Evolutionary conservation across 2,329 filamentous ascomycete genomes (phyloP).

Genomic region (Ceratocystis alfenasii): DNA sequence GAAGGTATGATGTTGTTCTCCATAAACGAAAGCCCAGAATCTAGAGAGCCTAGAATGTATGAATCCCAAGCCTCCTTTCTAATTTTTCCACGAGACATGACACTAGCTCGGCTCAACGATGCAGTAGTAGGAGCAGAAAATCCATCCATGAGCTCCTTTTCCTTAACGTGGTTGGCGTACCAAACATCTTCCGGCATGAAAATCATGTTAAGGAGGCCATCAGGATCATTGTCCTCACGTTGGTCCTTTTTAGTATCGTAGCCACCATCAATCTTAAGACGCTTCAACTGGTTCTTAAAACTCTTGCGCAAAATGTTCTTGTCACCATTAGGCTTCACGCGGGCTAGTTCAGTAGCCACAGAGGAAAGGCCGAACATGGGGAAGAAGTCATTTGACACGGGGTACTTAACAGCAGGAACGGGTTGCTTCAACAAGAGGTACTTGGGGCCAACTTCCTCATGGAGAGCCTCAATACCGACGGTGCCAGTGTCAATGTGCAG

Average conservation of each 20-base stretch:
- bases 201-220: conserved; percentile 43
- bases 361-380: conserved; percentile 44
- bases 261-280: conserved; percentile 47
- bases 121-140: conserved; percentile 36
- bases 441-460: conserved; percentile 54
- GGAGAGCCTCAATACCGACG: conserved; percentile 52
- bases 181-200: conserved; percentile 44
- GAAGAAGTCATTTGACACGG: conserved; percentile 44
- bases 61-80: conserved; percentile 24
- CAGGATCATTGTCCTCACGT: conserved; percentile 39
- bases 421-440: conserved; percentile 47
- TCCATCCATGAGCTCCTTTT: conserved; percentile 44
- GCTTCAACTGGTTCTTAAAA: conserved; percentile 58
- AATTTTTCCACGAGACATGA: conserved; percentile 42
- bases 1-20: conserved; percentile 13
- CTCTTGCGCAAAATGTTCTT: conserved; percentile 57
- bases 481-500: conserved; percentile 43
- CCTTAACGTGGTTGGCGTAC: conserved; percentile 42
- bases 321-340: conserved; percentile 52
- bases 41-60: conserved; percentile 22
- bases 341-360: conserved; percentile 50
- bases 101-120: conserved; percentile 40
- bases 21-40: conserved; percentile 14
- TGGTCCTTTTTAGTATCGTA: conserved; percentile 49
- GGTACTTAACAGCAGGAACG: conserved; percentile 15